Evolutionary conservation across 768 basidiomycete genomes (phyloP), one percentile per base, ranked within the genome.

Genomic region (Boletales sp.): DNA sequence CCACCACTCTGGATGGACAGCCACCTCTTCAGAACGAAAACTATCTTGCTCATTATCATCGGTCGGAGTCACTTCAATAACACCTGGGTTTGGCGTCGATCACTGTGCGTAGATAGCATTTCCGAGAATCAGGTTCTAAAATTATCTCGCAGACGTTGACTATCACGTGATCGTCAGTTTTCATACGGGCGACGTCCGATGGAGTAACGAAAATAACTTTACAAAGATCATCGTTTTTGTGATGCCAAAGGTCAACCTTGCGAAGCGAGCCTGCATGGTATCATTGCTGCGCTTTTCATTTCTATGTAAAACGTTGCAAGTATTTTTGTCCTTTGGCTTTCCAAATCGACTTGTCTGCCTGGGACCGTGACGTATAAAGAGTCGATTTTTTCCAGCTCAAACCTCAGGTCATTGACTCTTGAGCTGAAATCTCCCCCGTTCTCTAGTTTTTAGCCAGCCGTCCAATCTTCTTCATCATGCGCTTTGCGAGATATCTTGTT

Each of bases 391-490:
- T 6, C 21, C 9, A 35, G n/a, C 5, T 35, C 9, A 24, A 27
- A 29, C 24, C 10, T 17, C 24, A 48, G 27, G 41, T 3, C 41
- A 38, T 31, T 41, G 47, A 44, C 43, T 45, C 19, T 31, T 41
- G 47, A 44, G 43, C 41, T 14, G 39, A 44, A 49, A 27, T 12
- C 19, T 29, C 11, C n/a, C 14, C 9, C 13, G 11, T 4, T 37
- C 29, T 43, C 31, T 46, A 17, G 43, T 6, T 42, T 21, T 15
- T 21, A 15, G 27, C 18, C 15, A 18, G 3, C 18, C 17, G 35
- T 17, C 27, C 17, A 27, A 17, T 30, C 18, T 19, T 19, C 4
- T 17, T 39, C 45, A 50, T 17, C 48, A 54, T 54, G 53, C 53
- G 45, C 12, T 30, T 50, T 24, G 37, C 48, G 8, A 38, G 42